Base-by-base conservation (phyloP, 1,284 basidiomycete species). In the Tilletia setariae region DNA sequence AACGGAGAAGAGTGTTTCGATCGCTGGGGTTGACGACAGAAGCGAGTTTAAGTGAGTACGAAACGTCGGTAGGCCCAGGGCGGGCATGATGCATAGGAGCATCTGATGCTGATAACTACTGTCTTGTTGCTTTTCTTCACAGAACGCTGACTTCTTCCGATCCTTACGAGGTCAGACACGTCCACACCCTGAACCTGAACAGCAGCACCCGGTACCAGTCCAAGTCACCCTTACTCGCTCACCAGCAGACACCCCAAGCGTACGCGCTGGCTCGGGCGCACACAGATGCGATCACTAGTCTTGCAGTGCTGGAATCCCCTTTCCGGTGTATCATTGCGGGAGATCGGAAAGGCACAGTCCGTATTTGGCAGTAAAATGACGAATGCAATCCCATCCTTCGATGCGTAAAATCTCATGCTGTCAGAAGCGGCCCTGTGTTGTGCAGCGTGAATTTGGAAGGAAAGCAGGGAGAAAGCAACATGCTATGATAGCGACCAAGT, bases 261-360 rank as follows among this genome's bases (percentile, higher is more conserved):
- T 62, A 64, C n/a, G 51, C 63, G 4, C 69, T 74, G 64, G 44
- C 71, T 0, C 65, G 70, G 19, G 64, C 72, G 7, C 49, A 43
- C 16, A 59, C 53, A 19, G 93, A 95, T 78, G 87, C 91, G 1
- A 87, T 96, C 28, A 92, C 90, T 1, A 88, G 90, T 1, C 82
- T 95, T 25, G 87, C 88, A 0, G 90, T 90, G 71, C 88, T 95
- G 66, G 92, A 95, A 73, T 87, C 90, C 0, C 93, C 93, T 0
- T 95, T 94, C 84, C 86, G 90, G 62, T 91, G 92, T 2, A 86
- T 94, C 53, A 87, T 95, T 11, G 93, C 91, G 72, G 93, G 90
- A 2, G 93, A 95, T 80, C 56, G 76, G 19, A 65, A 68, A 15
- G 80, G 80, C 16, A 67, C 71, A 40, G 69, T 82, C 13, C 70